phyloP scores from a whole-genome alignment of 192 early-diverging fungal genomes.

The Mortierella claussenii region DNA sequence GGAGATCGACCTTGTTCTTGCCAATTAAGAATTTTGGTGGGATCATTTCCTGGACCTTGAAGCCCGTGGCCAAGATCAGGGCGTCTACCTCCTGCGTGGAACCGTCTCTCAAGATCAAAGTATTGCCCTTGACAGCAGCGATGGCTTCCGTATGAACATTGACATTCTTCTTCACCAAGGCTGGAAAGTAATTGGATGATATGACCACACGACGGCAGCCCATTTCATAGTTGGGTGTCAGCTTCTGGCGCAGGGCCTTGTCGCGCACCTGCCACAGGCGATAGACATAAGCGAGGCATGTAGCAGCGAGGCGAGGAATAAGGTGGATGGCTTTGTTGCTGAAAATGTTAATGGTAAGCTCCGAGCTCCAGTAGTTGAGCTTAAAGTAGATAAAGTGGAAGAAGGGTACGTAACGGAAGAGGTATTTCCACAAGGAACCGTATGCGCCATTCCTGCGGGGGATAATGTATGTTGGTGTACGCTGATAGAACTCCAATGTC shows the following conservation, averaged over 20 bases:
- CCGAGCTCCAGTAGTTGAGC: constrained; percentile 44
- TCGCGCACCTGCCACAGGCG: constrained; percentile 32
- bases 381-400: constrained; percentile 41
- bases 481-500: constrained; percentile 58
- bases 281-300: constrained; percentile 21
- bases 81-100: constrained; percentile 56
- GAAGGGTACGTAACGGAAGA: constrained; percentile 59
- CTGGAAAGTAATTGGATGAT: constrained; percentile 47
- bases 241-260: constrained; percentile 38
- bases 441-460: constrained; percentile 51
- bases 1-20: constrained; percentile 30
- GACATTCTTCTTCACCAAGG: constrained; percentile 42
- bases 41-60: constrained; percentile 53
- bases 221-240: constrained; percentile 60
- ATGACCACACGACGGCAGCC: constrained; percentile 57
- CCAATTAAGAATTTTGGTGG: constrained; percentile 50
- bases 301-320: constrained; percentile 19
- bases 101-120: constrained; percentile 43
- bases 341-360: constrained; percentile 42
- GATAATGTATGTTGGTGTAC: constrained; percentile 60
- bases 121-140: constrained; percentile 40
- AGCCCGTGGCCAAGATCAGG: constrained; percentile 65
- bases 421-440: constrained; percentile 32
- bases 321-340: constrained; percentile 34
- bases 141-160: constrained; percentile 36